phyloP scores from a whole-genome alignment of 352 stramenopile species.

The Phytophthora rubi region DNA sequence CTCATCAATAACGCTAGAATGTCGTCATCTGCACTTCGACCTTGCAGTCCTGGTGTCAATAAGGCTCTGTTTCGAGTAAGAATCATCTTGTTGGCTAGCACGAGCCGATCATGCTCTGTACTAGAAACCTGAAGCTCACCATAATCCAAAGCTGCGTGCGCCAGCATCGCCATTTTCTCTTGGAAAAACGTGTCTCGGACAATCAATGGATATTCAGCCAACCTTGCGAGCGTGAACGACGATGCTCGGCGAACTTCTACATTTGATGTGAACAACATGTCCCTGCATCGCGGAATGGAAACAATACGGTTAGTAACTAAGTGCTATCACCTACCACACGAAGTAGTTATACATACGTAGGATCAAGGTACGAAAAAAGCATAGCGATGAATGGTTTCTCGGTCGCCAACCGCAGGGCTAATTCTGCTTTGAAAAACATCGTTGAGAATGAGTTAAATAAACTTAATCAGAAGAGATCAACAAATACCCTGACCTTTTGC shows the following conservation, averaged over 20 bases:
- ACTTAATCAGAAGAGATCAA: neutral
- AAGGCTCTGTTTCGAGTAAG: slow-evolving; percentile 32
- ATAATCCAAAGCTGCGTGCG: slow-evolving; percentile 5
- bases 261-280: neutral
- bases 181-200: slow-evolving; percentile 40
- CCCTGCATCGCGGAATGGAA: neutral
- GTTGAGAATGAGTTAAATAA: too few species aligned
- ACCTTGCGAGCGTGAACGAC: slow-evolving; percentile 38
- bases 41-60: slow-evolving; percentile 36
- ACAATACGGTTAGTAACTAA: neutral
- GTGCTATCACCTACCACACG: neutral
- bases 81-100: slow-evolving; percentile 38
- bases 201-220: slow-evolving; percentile 33
- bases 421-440: slow-evolving; percentile 7
- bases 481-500: slow-evolving; percentile 22
- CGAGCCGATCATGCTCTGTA: slow-evolving; percentile 15
- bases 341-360: slow-evolving; percentile 5
- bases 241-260: slow-evolving; percentile 34
- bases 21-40: slow-evolving; percentile 28
- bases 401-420: slow-evolving; percentile 11
- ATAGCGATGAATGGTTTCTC: slow-evolving; percentile 15
- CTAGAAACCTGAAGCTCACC: neutral
- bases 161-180: slow-evolving; percentile 36
- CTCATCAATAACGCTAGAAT: slow-evolving; percentile 6
- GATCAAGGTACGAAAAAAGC: slow-evolving; percentile 23